phyloP scores from a whole-genome alignment of 345 rosid species.

The Aegle marmelos region DNA sequence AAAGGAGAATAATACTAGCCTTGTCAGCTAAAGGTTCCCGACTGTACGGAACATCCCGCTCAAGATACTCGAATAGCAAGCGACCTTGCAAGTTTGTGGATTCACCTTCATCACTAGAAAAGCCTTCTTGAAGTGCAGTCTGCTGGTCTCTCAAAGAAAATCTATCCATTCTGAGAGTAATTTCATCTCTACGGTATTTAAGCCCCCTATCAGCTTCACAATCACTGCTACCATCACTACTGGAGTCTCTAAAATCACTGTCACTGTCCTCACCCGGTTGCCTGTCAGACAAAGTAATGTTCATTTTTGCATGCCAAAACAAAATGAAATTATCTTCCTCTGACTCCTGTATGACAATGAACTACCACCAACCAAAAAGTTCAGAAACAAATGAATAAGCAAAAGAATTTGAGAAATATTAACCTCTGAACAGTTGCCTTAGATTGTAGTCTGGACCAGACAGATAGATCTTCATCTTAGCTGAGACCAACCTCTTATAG shows the following conservation, averaged over 20 bases:
- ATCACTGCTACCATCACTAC: constrained; percentile 78
- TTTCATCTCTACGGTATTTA: constrained; percentile 28
- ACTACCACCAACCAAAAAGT: neutral
- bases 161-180: constrained; percentile 38
- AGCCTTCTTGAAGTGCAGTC: constrained; percentile 36
- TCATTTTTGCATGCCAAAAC: constrained; percentile 1
- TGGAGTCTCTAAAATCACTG: constrained; percentile 63
- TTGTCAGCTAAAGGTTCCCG: constrained; percentile 93
- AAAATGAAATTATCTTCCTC: neutral
- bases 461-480: neutral
- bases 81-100: constrained; percentile 41
- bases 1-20: constrained; percentile 38
- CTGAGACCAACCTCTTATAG: neutral
- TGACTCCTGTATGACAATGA: neutral
- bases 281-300: constrained; percentile 23
- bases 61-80: constrained; percentile 75
- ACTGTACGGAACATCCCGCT: constrained; percentile 69
- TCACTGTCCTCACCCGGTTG: constrained; percentile 69
- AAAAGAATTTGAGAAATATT: neutral
- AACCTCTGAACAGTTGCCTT: neutral
- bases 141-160: constrained; percentile 50
- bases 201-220: constrained; percentile 53
- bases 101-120: constrained; percentile 80
- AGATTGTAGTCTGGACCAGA: neutral
- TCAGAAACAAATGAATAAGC: neutral